Percentiles rank a stretch among this genome's conserved stretches.
These are phyloP conservation scores for Malus sieversii DNA, from an alignment of 306 rosid genomes.

Conservation along the genomic window DNA sequence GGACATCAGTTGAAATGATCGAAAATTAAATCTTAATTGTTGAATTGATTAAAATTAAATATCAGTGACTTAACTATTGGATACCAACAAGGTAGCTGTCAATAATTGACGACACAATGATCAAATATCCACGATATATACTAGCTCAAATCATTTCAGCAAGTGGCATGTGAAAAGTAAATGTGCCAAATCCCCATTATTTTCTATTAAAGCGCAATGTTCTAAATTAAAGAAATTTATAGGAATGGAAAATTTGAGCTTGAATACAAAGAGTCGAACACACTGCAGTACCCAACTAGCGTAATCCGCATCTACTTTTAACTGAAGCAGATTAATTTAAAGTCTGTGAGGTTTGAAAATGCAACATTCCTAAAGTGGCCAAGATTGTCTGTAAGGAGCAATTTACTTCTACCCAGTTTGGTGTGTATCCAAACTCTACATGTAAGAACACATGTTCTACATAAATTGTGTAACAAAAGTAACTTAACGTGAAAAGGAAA, in stretches of 20 bases:
- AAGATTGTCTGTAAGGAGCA: background rate
- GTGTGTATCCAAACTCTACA: background rate
- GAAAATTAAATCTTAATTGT: background rate
- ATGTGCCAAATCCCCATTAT: background rate
- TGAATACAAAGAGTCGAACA: background rate
- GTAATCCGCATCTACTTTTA: too few species aligned
- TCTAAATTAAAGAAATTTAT: background rate
- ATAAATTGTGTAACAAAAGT: background rate
- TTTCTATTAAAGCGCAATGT: background rate
- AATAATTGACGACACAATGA: too few species aligned
- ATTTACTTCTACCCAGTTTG: background rate
- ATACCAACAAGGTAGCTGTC: too few species aligned
- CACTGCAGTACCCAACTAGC: too few species aligned
- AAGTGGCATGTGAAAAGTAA: background rate
- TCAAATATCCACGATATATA: too few species aligned
- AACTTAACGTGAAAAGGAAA: too few species aligned
- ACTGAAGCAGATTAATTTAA: background rate
- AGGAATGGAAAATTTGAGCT: too few species aligned
- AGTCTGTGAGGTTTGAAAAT: background rate
- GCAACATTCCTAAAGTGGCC: background rate
- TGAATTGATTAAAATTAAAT: too few species aligned
- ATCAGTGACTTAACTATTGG: accelerated
- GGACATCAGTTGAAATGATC: background rate
- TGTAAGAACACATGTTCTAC: background rate
- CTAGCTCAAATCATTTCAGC: too few species aligned